Evolutionary conservation across 768 basidiomycete genomes (phyloP).

Genomic region (Naganishia friedmannii): DNA sequence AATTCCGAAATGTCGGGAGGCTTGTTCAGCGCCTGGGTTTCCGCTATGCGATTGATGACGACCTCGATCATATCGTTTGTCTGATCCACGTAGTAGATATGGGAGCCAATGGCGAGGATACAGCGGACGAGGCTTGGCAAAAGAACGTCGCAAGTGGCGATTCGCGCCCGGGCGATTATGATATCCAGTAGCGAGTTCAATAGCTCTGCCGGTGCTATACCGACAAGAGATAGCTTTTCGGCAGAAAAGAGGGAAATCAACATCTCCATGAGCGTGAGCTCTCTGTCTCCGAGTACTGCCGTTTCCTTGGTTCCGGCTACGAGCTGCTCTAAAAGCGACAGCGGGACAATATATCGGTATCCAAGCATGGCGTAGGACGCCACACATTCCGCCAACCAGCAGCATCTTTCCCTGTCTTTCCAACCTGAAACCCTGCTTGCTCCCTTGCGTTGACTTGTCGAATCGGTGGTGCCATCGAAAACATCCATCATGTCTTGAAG

Average conservation of each 20-base stretch:
- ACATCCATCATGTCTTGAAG: slow-evolving; percentile 71
- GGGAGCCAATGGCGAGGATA: slow-evolving; percentile 78
- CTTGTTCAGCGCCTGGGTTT: slow-evolving; percentile 57
- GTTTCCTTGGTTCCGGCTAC: slow-evolving; percentile 55
- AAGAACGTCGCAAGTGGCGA: slow-evolving; percentile 64
- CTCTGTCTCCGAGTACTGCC: slow-evolving; percentile 43
- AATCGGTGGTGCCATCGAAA: slow-evolving; percentile 56
- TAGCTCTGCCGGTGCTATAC: slow-evolving; percentile 85
- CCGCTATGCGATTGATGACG: slow-evolving; percentile 68
- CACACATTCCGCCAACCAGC: slow-evolving; percentile 73
- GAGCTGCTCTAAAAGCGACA: slow-evolving; percentile 74
- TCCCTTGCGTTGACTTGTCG: neutral
- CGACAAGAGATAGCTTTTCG: slow-evolving; percentile 70
- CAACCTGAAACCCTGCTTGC: slow-evolving; percentile 54
- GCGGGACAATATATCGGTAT: slow-evolving; percentile 85
- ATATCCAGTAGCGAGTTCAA: slow-evolving; percentile 72
- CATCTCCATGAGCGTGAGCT: slow-evolving; percentile 70
- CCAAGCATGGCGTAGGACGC: slow-evolving; percentile 91
- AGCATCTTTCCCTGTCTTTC: slow-evolving; percentile 67
- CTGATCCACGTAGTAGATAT: slow-evolving; percentile 94
- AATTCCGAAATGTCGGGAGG: neutral
- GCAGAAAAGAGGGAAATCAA: slow-evolving; percentile 78
- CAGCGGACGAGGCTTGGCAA: slow-evolving; percentile 69
- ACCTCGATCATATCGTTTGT: slow-evolving; percentile 87
- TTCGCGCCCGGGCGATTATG: slow-evolving; percentile 66